Percentiles rank a stretch among this genome's conserved stretches.
These are phyloP conservation scores for Hemileccinum rubropunctum DNA, from an alignment of 768 basidiomycete genomes.

Conservation along the genomic window DNA sequence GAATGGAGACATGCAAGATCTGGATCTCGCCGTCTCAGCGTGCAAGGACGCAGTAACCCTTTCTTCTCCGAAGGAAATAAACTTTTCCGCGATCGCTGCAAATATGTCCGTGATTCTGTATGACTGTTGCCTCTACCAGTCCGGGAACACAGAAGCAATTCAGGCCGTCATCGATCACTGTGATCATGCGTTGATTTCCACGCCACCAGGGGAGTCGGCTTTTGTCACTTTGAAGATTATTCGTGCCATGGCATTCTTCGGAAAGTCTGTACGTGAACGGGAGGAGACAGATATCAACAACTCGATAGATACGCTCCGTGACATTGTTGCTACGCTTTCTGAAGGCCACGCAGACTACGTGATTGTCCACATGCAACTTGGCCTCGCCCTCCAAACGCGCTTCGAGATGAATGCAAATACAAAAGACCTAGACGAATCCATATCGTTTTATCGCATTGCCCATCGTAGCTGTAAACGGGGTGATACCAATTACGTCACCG, in stretches of 20 bases:
- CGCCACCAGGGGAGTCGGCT: neutral
- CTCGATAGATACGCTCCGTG: conserved; percentile 11
- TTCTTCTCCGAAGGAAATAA: neutral
- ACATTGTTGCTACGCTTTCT: conserved; percentile 9
- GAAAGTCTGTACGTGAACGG: conserved; percentile 6
- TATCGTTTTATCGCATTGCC: conserved; percentile 14
- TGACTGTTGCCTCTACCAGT: conserved; percentile 5
- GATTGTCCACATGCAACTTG: conserved; percentile 8
- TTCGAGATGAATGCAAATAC: conserved; percentile 3
- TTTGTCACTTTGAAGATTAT: conserved; percentile 3
- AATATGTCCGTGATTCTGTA: conserved; percentile 6
- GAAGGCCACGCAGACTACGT: conserved; percentile 11
- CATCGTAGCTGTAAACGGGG: conserved; percentile 7
- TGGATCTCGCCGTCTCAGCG: conserved; percentile 10
- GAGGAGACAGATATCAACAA: conserved; percentile 7
- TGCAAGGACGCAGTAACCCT: conserved; percentile 18
- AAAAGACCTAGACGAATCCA: conserved; percentile 25
- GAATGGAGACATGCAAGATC: conserved; percentile 15
- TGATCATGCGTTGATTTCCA: conserved; percentile 13
- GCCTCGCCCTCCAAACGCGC: conserved; percentile 16
- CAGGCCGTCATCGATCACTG: conserved; percentile 20
- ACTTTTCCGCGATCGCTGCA: neutral
- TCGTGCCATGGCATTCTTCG: conserved; percentile 19
- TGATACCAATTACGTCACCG: conserved; percentile 2
- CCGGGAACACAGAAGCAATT: conserved; percentile 12